Conservation (phyloP, 768 basidiomycete genomes). For the Clitopilus passeckerianus region DNA sequence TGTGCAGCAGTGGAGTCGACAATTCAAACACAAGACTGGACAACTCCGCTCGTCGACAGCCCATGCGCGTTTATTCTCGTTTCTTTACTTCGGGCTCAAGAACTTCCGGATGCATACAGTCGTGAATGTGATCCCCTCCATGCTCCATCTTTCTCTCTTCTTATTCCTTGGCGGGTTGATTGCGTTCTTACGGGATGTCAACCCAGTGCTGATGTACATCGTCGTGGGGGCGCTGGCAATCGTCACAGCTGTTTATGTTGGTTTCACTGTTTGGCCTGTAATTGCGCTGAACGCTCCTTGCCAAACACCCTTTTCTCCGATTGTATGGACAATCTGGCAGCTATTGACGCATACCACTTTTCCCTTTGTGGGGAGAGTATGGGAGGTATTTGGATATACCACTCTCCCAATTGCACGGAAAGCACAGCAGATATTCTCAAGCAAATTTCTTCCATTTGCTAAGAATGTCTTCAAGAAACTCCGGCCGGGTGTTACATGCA, state of each 20-base stretch:
- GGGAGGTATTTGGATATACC: no score
- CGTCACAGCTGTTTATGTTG: neutral
- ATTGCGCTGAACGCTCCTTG: neutral
- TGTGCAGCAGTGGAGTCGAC: constrained; percentile 8
- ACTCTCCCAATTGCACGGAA: no score
- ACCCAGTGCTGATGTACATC: neutral
- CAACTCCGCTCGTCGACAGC: neutral
- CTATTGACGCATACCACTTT: no score
- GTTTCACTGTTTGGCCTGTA: neutral
- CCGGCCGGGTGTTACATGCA: no score
- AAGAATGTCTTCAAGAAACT: no score
- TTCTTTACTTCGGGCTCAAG: neutral
- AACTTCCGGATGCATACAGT: neutral
- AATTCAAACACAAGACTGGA: neutral
- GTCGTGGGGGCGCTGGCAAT: neutral
- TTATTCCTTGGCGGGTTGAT: neutral
- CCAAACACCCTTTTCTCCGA: neutral
- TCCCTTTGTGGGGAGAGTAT: no score
- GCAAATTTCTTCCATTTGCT: no score
- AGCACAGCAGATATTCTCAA: no score
- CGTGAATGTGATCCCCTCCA: neutral
- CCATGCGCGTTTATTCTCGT: neutral
- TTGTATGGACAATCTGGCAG: no score
- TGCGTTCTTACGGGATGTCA: neutral
- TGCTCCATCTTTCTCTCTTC: neutral